phyloP scores from a whole-genome alignment of 371 early-diverging fungal genomes.

The Syncephalastrum contaminatum region DNA sequence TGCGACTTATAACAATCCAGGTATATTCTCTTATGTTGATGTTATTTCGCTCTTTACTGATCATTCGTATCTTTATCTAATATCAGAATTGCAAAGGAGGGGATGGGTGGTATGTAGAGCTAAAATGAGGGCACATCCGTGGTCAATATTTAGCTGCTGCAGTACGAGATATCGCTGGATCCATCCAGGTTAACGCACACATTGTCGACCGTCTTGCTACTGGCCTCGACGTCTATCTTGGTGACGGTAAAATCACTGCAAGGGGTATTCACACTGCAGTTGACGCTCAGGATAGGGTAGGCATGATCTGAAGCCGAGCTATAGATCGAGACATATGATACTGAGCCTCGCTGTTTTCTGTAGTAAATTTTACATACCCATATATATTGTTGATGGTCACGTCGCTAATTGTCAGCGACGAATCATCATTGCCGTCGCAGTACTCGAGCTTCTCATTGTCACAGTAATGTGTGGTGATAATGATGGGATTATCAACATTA shows the following conservation, averaged over 20 bases:
- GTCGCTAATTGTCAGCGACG: slow-evolving; percentile 22
- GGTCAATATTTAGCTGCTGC: slow-evolving; percentile 3
- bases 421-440: slow-evolving; percentile 16
- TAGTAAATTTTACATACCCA: slow-evolving; percentile 11
- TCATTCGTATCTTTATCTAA: no score
- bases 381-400: slow-evolving; percentile 22
- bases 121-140: no score
- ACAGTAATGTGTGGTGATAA: slow-evolving; percentile 29
- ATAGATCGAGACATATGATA: neutral
- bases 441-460: slow-evolving; percentile 17
- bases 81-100: no score
- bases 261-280: slow-evolving; percentile 28
- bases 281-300: slow-evolving; percentile 20
- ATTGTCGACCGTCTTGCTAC: slow-evolving; percentile 18
- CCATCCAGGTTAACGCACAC: slow-evolving; percentile 23
- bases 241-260: slow-evolving; percentile 19
- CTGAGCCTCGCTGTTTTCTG: no score
- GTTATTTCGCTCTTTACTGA: no score
- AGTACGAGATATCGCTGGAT: slow-evolving; percentile 19
- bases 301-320: slow-evolving; percentile 11
- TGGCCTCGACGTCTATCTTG: slow-evolving; percentile 13
- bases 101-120: no score
- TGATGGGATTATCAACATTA: slow-evolving; percentile 25
- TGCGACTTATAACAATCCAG: no score
- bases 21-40: no score